Evolutionary conservation across 139 green algal genomes (phyloP), one percentile per base, ranked within the genome.

Genomic region (Monoraphidium neglectum): DNA sequence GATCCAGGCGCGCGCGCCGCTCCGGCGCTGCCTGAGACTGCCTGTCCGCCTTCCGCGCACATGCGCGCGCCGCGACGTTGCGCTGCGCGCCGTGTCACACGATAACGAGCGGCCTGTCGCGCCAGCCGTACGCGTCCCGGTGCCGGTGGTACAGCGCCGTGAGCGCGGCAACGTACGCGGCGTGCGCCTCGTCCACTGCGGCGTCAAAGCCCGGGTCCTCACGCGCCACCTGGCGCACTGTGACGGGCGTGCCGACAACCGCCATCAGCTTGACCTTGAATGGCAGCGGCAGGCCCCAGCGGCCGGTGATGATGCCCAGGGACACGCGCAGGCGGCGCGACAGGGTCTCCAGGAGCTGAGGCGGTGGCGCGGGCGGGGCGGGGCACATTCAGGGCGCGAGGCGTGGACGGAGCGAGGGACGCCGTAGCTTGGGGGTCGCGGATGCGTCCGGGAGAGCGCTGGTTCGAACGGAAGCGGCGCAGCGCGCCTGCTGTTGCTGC

Each of bases 241-340:
- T 6, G 13, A 83, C 38, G 1, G 77, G 77, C 61, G 8, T 51
- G 21, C 70, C 77, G 1, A 46, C 53, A 8, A 54, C 77, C 64
- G 66, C 63, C 57, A 79, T 61, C 49, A 83, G 73, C 8, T 62
- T 63, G 49, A 77, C 40, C 21, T 61, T 70, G 35, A 70, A 63
- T 2, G 77, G 77, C 4, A 83, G 28, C 15, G 77, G 77, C 70
- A 83, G 70, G 4, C 77, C 77, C 63, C 70, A 83, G 8, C 36
- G 28, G 6, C 77, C 77, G 53, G 76, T 72, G 15, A 83, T 76
- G 12, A 83, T 54, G 40, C 77, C 77, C 21, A 83, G 36, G 15
- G 40, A 70, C 24, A 64, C 70, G 8, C 77, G 70, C 63, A 78
- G 37, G 4, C 46, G 46, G 38, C 77, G 63, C 13, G 62, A 76